These are phyloP conservation scores for Begonia masoniana DNA, from an alignment of 306 rosid species.

Conservation along the genomic window DNA sequence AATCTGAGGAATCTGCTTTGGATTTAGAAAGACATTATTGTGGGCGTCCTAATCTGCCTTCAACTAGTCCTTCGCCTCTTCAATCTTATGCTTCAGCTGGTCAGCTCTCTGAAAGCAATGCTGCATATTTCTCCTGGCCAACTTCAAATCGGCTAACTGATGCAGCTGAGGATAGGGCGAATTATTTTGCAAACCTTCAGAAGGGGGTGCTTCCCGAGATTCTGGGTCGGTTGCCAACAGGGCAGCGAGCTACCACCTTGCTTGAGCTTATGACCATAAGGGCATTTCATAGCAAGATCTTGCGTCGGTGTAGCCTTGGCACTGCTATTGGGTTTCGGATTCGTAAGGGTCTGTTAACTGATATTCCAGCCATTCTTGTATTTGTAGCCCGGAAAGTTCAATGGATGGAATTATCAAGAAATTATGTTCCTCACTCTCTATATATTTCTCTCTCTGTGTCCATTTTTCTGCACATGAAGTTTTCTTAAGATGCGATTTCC, in stretches of 20 bases:
- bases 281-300: constrained; percentile 94
- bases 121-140: constrained; percentile 98
- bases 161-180: constrained; percentile 85
- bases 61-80: constrained; percentile 54
- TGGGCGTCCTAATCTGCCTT: constrained; percentile 44
- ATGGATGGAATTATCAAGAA: too few relatives aligned
- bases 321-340: constrained; percentile 98
- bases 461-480: constrained; percentile 22
- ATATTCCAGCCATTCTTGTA: constrained; percentile 94
- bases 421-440: constrained; percentile 24
- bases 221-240: constrained; percentile 73
- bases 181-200: constrained; percentile 88
- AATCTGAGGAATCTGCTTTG: constrained; percentile 73
- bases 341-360: constrained; percentile 72
- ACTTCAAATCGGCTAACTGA: constrained; percentile 74
- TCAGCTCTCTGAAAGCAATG: constrained; percentile 85
- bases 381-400: constrained; percentile 94
- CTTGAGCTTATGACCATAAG: constrained; percentile 98
- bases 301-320: constrained; percentile 88
- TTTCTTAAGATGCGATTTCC: constrained; percentile 22
- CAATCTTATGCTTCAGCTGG: constrained; percentile 70
- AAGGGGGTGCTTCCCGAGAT: constrained; percentile 95
- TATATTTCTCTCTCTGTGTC: constrained; percentile 8
- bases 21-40: constrained; percentile 70
- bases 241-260: constrained; percentile 92